These are phyloP conservation scores for Polyplosphaeria fusca DNA, from an alignment of 495 filamentous ascomycete species.

Conservation along the genomic window DNA sequence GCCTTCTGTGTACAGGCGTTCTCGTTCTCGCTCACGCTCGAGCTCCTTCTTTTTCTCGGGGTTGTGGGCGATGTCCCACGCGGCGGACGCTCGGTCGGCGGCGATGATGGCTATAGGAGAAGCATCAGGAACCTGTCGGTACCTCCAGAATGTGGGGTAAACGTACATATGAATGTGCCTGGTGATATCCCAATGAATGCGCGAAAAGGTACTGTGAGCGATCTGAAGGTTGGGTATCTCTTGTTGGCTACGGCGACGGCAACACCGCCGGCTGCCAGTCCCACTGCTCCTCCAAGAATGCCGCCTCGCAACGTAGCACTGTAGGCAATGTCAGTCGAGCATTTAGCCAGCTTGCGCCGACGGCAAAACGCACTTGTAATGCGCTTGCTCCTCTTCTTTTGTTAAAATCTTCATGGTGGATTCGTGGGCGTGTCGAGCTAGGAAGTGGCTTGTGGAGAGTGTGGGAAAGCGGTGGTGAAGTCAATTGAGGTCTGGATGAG, in stretches of 20 bases:
- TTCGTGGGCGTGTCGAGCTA: neutral
- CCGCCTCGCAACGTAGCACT: conserved; percentile 78
- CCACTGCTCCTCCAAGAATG: conserved; percentile 61
- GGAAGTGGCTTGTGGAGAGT: too few relatives aligned
- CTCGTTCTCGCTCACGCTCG: conserved; percentile 55
- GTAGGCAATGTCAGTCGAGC: conserved; percentile 44
- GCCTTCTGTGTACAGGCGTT: conserved; percentile 49
- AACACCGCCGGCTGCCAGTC: conserved; percentile 57
- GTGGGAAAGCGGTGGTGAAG: neutral
- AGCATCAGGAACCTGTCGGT: too few relatives aligned
- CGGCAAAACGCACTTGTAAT: conserved; percentile 57
- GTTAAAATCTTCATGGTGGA: conserved; percentile 85
- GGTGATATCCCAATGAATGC: conserved; percentile 82
- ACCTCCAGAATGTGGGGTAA: too few relatives aligned
- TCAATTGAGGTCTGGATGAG: too few relatives aligned
- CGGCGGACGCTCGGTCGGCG: conserved; percentile 75
- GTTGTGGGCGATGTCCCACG: conserved; percentile 68
- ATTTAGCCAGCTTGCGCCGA: neutral
- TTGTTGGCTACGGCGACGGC: conserved; percentile 60
- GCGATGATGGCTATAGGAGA: conserved; percentile 69
- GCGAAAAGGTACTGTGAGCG: conserved; percentile 82
- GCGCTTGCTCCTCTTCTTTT: conserved; percentile 78
- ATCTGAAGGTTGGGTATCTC: conserved; percentile 69
- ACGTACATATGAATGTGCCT: conserved; percentile 71
- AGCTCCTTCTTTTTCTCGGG: conserved; percentile 60